Evolutionary conservation across 139 green algal species (phyloP).

Genomic region (Pseudopediastrum boryanum): DNA sequence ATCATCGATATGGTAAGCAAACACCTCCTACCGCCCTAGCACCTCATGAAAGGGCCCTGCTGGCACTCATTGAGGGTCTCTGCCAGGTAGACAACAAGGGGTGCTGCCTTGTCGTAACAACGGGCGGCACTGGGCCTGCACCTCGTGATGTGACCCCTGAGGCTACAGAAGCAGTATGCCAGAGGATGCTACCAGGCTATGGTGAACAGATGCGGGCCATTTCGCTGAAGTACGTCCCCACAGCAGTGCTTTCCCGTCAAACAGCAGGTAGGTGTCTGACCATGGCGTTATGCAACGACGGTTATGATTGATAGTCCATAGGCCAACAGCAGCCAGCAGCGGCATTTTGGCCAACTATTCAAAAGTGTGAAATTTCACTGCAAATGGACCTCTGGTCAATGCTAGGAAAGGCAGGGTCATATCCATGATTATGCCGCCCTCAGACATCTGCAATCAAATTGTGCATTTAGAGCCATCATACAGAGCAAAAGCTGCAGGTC

Average conservation of each 20-base stretch:
- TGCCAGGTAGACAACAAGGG: slow-evolving; percentile 64
- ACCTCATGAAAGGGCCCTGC: background rate
- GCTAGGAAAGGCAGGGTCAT: too few species aligned
- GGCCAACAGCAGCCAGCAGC: too few species aligned
- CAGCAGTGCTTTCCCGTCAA: slow-evolving; percentile 90
- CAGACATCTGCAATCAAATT: too few species aligned
- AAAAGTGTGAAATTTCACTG: too few species aligned
- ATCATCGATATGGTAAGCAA: slow-evolving; percentile 77
- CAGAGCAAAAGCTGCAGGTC: too few species aligned
- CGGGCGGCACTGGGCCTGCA: slow-evolving; percentile 85
- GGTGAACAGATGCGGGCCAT: slow-evolving; percentile 94
- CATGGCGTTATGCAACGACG: too few species aligned
- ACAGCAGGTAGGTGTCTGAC: slow-evolving; percentile 57
- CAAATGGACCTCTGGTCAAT: too few species aligned
- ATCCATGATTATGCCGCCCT: too few species aligned
- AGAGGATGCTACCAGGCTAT: slow-evolving; percentile 90
- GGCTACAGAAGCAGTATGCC: slow-evolving; percentile 89
- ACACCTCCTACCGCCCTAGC: background rate
- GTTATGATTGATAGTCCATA: too few species aligned
- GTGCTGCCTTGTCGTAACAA: slow-evolving; percentile 91
- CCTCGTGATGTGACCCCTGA: slow-evolving; percentile 92
- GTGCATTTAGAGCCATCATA: too few species aligned
- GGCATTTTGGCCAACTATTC: too few species aligned
- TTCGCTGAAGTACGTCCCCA: slow-evolving; percentile 91
- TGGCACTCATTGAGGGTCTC: too few species aligned